phyloP scores from a whole-genome alignment of 2,329 filamentous ascomycete species.

The Fusarium beomiforme region DNA sequence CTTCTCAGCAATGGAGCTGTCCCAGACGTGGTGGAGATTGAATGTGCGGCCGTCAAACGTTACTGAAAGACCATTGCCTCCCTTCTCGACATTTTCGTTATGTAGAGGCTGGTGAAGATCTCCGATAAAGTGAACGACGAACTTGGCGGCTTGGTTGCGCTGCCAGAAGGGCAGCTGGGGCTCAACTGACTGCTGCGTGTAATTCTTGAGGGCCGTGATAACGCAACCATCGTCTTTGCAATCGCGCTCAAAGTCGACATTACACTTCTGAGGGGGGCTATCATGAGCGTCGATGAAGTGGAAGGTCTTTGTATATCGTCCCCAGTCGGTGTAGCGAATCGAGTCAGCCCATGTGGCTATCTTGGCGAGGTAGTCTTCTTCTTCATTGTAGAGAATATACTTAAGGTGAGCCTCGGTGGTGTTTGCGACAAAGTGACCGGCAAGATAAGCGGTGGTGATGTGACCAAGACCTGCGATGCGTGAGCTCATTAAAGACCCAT shows the following conservation, averaged over 20 bases:
- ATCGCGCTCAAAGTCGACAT: constrained; percentile 67
- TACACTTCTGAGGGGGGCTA: constrained; percentile 65
- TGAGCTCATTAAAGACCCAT: constrained; percentile 17
- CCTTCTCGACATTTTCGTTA: constrained; percentile 69
- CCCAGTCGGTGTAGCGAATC: constrained; percentile 71
- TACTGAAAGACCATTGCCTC: constrained; percentile 76
- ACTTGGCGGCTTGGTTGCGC: constrained; percentile 70
- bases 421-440: constrained; percentile 67
- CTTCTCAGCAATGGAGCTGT: constrained; percentile 74
- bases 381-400: constrained; percentile 63
- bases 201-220: constrained; percentile 68
- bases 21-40: constrained; percentile 81
- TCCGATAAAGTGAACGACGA: constrained; percentile 74
- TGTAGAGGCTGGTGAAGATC: constrained; percentile 77
- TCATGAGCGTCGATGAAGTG: constrained; percentile 78
- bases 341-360: constrained; percentile 76
- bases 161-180: constrained; percentile 54
- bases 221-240: constrained; percentile 71
- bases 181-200: constrained; percentile 66
- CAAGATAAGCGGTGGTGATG: constrained; percentile 72
- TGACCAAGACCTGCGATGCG: constrained; percentile 65
- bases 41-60: constrained; percentile 64
- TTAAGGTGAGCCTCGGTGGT: constrained; percentile 67
- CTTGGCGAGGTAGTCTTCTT: constrained; percentile 67
- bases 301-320: constrained; percentile 68